Conservation (phyloP, 495 filamentous ascomycete genomes). For the Cercophora sp. region DNA sequence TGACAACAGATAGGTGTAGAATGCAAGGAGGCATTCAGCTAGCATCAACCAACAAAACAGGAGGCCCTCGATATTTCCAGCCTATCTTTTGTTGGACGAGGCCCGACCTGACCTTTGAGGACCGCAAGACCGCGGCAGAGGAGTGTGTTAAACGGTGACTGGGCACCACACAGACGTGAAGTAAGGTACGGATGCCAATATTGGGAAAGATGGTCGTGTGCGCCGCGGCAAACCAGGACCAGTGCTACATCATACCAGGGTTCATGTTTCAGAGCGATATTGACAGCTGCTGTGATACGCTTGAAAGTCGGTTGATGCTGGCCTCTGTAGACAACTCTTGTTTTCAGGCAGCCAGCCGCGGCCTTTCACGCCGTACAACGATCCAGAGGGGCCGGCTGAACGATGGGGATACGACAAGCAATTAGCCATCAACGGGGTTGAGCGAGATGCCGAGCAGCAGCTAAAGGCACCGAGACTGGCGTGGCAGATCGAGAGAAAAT, state of each 20-base stretch:
- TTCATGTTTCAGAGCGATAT: conserved; percentile 9
- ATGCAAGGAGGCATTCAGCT: neutral
- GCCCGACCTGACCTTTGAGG: conserved; percentile 9
- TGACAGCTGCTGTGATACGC: neutral
- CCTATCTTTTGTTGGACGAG: too few relatives aligned
- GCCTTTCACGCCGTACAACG: neutral
- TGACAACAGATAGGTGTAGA: conserved; percentile 7
- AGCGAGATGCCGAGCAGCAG: neutral
- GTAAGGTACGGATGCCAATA: conserved; percentile 14
- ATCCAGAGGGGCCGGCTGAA: too few relatives aligned
- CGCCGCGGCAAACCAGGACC: neutral
- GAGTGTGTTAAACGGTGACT: conserved; percentile 13
- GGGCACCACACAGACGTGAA: conserved; percentile 7
- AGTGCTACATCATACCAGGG: conserved; percentile 7
- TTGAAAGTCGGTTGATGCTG: neutral
- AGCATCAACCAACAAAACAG: too few relatives aligned
- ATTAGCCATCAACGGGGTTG: too few relatives aligned
- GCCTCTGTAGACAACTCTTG: neutral
- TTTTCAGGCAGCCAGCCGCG: too few relatives aligned
- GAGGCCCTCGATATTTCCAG: too few relatives aligned
- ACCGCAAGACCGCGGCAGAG: conserved; percentile 1
- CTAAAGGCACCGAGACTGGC: neutral
- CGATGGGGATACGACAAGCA: too few relatives aligned
- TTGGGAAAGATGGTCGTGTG: neutral
- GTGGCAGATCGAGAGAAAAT: neutral